phyloP scores from a whole-genome alignment of 495 filamentous ascomycete species.

The Glutinoglossum americanum region DNA sequence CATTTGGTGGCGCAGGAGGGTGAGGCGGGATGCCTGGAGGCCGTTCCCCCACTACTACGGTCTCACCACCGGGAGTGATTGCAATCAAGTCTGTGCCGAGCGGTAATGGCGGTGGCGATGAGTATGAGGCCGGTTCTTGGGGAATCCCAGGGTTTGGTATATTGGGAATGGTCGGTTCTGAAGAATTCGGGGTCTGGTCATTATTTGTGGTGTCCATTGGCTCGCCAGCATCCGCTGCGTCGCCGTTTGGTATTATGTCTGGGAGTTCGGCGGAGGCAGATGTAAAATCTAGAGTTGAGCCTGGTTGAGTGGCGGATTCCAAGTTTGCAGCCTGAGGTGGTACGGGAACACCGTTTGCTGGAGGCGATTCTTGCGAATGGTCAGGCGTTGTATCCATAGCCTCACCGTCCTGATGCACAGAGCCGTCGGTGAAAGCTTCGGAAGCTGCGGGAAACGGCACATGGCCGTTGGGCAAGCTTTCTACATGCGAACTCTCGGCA shows the following conservation, averaged over 20 bases:
- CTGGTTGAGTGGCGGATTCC: background rate
- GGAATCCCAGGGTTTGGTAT: background rate
- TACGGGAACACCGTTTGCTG: background rate
- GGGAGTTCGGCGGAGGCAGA: background rate
- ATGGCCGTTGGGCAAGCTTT: background rate
- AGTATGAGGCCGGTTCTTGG: background rate
- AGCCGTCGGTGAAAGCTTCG: background rate
- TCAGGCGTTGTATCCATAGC: background rate
- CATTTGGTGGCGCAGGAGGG: background rate
- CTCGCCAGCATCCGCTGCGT: background rate
- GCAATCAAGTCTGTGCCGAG: background rate
- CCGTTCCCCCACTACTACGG: background rate
- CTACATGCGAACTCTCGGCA: background rate
- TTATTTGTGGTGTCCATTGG: conserved; percentile 1
- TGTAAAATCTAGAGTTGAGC: background rate
- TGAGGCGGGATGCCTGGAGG: background rate
- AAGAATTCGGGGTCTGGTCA: background rate
- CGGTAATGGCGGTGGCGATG: background rate
- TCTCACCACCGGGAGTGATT: background rate
- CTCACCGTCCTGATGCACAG: background rate
- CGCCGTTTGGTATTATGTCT: conserved; percentile 3
- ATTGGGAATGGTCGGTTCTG: background rate
- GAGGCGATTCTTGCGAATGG: background rate
- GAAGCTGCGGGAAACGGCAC: background rate
- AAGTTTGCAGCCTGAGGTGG: background rate